Percentiles rank a stretch among this genome's conserved stretches.
Conservation (phyloP, 805 yeast genomes). For the Alloascoidea africana region DNA sequence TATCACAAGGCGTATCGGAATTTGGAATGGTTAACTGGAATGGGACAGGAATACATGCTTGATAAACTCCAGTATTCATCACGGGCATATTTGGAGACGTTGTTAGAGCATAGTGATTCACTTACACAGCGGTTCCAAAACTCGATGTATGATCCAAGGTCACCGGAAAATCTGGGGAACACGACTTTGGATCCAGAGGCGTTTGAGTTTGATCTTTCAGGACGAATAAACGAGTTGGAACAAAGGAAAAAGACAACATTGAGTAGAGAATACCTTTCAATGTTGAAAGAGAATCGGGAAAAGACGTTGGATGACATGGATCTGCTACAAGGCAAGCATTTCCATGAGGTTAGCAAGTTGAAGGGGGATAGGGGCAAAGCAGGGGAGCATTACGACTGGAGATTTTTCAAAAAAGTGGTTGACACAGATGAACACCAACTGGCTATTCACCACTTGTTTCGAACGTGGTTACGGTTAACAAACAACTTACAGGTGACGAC, state of each 20-base stretch:
- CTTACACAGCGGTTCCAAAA: not conserved
- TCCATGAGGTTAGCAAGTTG: constrained; percentile 8
- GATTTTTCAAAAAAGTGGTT: constrained; percentile 38
- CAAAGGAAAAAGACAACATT: not conserved
- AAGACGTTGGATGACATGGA: not conserved
- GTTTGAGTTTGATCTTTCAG: not conserved
- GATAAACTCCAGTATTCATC: no score
- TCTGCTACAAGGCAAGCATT: constrained; percentile 12
- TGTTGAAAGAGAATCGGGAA: not conserved
- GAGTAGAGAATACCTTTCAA: not conserved
- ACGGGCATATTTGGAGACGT: no score
- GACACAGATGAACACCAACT: constrained; percentile 22
- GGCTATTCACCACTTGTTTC: constrained; percentile 30
- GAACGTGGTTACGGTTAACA: constrained; percentile 30
- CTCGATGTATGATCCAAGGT: not conserved
- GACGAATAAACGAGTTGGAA: not conserved
- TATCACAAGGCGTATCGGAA: not conserved
- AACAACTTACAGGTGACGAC: constrained; percentile 25
- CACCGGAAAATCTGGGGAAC: no score
- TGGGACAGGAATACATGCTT: no score
- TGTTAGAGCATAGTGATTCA: no score
- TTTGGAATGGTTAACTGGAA: no score
- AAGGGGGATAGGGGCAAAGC: constrained; percentile 6
- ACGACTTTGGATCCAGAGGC: not conserved
- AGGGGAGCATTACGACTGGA: constrained; percentile 42